Evolutionary conservation across 2,329 filamentous ascomycete species (phyloP), one percentile per base, ranked within the genome.

Genomic region (Tolypocladium cylindrosporum): DNA sequence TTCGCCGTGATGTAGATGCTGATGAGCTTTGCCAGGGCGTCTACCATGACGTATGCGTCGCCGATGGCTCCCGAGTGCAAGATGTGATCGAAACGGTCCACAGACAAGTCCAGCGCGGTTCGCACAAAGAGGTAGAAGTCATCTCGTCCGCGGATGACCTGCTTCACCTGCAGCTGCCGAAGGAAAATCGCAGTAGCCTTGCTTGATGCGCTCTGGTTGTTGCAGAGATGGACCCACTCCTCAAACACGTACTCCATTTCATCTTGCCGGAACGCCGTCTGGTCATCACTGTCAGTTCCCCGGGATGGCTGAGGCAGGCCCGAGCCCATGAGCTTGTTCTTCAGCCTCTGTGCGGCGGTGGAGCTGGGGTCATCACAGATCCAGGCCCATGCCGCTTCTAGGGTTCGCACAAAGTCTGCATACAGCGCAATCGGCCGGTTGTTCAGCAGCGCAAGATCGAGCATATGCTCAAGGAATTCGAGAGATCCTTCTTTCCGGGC

Each of bases 201-300:
- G 61, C 91, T 88, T 4, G 87, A 86, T 4, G 87, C 84, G 63
- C 87, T 85, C n/a, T 85, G 82, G 65, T 91, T 90, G 71, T 88
- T 88, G 74, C 82, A 88, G 9, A 97, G 81, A 60, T 88, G 86
- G 36, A 93, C 83, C 94, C 94, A 99, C 74, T 99, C 94, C 50
- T 93, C 91, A 67, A 99, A 97, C 24, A 97, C 82, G 69, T 99
- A 97, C 65, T 95, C 91, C 74, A 96, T 85, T 70, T 97, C 91
- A 61, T 96, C 90, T 61, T 86, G 84, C 64, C 86, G 86, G 39
- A 83, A 78, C 43, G 75, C 71, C 43, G 55, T 57, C 39, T 67
- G 64, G 55, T 84, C 80, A 58, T 87, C 83, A 27, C 80, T 83
- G 37, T 78, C 79, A 71, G 62, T 79, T 77, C 55, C 76, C 69